Evolutionary conservation across 345 rosid genomes (phyloP).

Genomic region (Euphorbia pulcherrima): DNA sequence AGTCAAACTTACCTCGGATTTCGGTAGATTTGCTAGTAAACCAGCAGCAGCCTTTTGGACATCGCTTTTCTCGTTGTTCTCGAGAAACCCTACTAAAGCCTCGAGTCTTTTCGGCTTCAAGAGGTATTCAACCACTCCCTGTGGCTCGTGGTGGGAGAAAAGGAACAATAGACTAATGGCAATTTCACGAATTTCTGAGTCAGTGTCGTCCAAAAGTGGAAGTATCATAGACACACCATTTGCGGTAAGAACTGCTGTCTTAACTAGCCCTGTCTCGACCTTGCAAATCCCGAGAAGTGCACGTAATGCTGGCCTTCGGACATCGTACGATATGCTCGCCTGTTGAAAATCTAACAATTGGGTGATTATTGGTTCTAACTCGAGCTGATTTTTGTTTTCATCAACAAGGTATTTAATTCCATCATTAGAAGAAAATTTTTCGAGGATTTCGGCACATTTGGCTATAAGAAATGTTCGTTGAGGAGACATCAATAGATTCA

Average conservation of each 20-base stretch:
- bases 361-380: constrained; percentile 40
- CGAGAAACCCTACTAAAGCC: constrained; percentile 57
- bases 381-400: constrained; percentile 41
- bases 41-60: constrained; percentile 68
- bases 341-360: constrained; percentile 46
- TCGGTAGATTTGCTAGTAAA: constrained; percentile 63
- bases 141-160: constrained; percentile 51
- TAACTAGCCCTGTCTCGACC: constrained; percentile 44
- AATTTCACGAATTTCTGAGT: constrained; percentile 46
- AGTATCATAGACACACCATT: constrained; percentile 46
- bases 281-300: constrained; percentile 51
- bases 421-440: constrained; percentile 38
- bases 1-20: constrained; percentile 45
- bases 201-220: constrained; percentile 57
- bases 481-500: constrained; percentile 34
- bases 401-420: constrained; percentile 54
- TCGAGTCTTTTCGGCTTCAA: constrained; percentile 56
- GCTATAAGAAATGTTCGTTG: constrained; percentile 33
- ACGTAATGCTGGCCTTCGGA: constrained; percentile 43
- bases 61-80: constrained; percentile 45
- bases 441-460: constrained; percentile 50
- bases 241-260: constrained; percentile 53
- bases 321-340: constrained; percentile 30
- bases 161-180: constrained; percentile 56
- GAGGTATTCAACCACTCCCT: constrained; percentile 57